Conservation (phyloP, 371 early-diverging fungal species). For the Dichotomocladium elegans region DNA sequence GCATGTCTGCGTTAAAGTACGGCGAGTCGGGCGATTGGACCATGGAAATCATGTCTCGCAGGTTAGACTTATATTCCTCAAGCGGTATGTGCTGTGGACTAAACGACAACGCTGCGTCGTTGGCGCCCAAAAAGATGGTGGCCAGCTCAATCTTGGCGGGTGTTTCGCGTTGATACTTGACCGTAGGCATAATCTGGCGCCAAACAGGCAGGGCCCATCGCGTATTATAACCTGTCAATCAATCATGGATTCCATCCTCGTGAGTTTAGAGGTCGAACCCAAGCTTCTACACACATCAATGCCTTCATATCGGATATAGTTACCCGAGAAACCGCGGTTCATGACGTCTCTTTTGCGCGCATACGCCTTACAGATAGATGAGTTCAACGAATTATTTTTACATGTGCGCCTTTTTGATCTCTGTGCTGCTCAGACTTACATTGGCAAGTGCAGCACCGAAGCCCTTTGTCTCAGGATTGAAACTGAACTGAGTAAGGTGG, state of each 20-base stretch:
- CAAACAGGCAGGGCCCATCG: constrained; percentile 63
- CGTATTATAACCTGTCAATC: constrained; percentile 80
- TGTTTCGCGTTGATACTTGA: constrained; percentile 22
- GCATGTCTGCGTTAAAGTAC: constrained; percentile 50
- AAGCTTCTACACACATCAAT: neutral
- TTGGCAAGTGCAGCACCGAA: constrained; percentile 68
- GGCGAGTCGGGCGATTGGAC: constrained; percentile 50
- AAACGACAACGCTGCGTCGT: constrained; percentile 67
- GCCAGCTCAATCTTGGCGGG: constrained; percentile 49
- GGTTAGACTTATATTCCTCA: constrained; percentile 53
- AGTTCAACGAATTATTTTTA: too few species aligned
- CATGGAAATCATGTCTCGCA: constrained; percentile 49
- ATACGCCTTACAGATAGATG: constrained; percentile 57
- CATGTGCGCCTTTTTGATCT: neutral
- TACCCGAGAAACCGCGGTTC: constrained; percentile 78
- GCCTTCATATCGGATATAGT: neutral
- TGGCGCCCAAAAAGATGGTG: constrained; percentile 81
- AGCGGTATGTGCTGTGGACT: constrained; percentile 66
- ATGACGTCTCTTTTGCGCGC: constrained; percentile 73
- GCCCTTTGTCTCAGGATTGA: constrained; percentile 57
- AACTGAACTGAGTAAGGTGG: constrained; percentile 66
- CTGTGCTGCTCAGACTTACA: constrained; percentile 13
- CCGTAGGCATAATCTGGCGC: constrained; percentile 49
- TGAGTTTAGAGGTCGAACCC: too few species aligned
- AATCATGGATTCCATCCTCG: too few species aligned